Evolutionary conservation across 805 yeast species (phyloP), one percentile per base, ranked within the genome.

Genomic region (Lipomyces lipofer): DNA sequence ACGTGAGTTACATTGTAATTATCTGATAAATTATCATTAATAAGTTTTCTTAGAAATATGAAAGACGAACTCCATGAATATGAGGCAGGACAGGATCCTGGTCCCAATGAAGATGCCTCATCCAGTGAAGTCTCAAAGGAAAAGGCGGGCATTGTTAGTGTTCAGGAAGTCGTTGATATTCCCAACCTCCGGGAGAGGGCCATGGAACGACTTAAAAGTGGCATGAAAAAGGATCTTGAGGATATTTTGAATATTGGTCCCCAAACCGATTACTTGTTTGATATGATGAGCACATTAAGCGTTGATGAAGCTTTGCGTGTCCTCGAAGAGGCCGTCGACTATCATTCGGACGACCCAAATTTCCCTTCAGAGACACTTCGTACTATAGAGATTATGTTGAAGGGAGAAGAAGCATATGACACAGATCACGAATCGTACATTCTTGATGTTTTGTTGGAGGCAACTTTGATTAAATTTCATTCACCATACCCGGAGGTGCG

Each of bases 401-500:
- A 17, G 3, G 56, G 56, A 24, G 49, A 47, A 33, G 49, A 52
- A 22, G 46, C 52, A 8, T 52, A 52, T 32, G 55, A 52, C 21
- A 22, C 32, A n/a, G 52, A 28, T 15, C 52, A 38, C 9, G 58
- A 54, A 19, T 3, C 46, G 17, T 54, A 54, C 39, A 36, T 40
- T 4, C 53, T 54, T 10, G 58, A 54, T 38, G 27, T 49, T 6
- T 38, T 40, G 9, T 32, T 13, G 28, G 54, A 21, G 75, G 77
- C 12, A 78, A 75, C 44, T 9, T 19, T 50, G 44, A n/a, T 50
- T 9, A 22, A 45, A n/a, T 44, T 9, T n/a, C 54, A 50, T 21
- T 50, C 54, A n/a, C 85, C 86, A 3, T 82, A 82, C 56, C 84
- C 86, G 1, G 88, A 83, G 62, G 84, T 83, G n/a, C 69, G 87